Evolutionary conservation across 176 grass and related monocot genomes (phyloP), one percentile per base, ranked within the genome.

Genomic region (Musa troglodytarum): DNA sequence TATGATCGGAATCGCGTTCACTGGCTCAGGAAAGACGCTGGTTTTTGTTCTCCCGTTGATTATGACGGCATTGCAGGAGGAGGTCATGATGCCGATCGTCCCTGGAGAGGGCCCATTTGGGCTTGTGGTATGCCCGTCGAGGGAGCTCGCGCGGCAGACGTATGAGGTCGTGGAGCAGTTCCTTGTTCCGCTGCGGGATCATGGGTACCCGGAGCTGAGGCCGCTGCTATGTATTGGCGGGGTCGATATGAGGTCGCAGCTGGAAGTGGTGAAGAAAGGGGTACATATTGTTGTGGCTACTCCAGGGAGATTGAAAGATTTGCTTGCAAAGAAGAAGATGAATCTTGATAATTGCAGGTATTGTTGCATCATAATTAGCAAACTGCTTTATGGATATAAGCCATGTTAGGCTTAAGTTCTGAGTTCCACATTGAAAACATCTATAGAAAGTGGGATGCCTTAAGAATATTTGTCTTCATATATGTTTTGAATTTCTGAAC

Each of bases 311-410:
- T 84, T 98, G 17, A 98, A 98, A 77, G 95, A 98, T 78, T 74
- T 98, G 65, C 90, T 98, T 21, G 86, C 95, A 15, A 98, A 94
- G 82, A 98, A 94, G 72, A 93, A 90, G 82, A 94, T 94, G 90
- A 98, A 98, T 72, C 90, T 98, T 6, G 86, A 94, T 23, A 98
- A 94, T 54, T 98, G 95, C 90, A 91, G 95, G 94, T 91, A 17
- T 53, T 62, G 63, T 58, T 54, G 19, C 3, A 52, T 15, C 9
- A 49, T 2, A 2, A 19, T 53, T 53, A 26, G 43, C 16, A n/a
- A 14, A 65, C 16, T 19, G 53, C 29, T 29, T 75, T 50, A 19
- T 1, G 16, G 21, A 53, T 21, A 13, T 72, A 2, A 20, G 50
- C 12, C 49, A 10, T 72, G 23, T 24, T 25, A 65, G 63, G 25